Conservation (phyloP, 306 rosid genomes). For the Purshia tridentata region DNA sequence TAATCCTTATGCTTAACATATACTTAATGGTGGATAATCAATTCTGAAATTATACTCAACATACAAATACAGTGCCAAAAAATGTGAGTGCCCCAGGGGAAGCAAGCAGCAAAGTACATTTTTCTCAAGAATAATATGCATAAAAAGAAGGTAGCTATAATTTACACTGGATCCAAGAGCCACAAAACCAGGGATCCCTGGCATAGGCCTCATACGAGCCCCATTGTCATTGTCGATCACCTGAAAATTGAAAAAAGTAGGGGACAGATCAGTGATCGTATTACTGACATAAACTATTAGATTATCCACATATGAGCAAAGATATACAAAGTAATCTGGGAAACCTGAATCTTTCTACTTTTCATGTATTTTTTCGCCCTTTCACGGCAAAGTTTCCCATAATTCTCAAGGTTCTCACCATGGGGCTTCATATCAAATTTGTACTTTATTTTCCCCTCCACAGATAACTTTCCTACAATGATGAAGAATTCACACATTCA, state of each 20-base stretch:
- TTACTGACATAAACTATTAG: not conserved
- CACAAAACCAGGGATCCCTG: conserved; percentile 54
- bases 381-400: conserved; percentile 86
- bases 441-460: conserved; percentile 72
- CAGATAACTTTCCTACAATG: conserved; percentile 58
- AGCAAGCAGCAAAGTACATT: conserved; percentile 14
- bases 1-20: conserved; percentile 20
- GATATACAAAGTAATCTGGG: conserved; percentile 21
- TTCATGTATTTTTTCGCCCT: conserved; percentile 68
- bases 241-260: conserved; percentile 45
- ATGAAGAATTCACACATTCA: conserved; percentile 23
- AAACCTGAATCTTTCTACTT: conserved; percentile 86
- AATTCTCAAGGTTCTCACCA: conserved; percentile 63
- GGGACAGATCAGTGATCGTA: conserved; percentile 9
- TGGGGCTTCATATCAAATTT: conserved; percentile 89
- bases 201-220: conserved; percentile 81
- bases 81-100: conserved; percentile 7
- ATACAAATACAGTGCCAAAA: conserved; percentile 9
- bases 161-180: conserved; percentile 53
- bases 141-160: conserved; percentile 24
- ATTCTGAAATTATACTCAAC: conserved; percentile 2
- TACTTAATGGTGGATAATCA: conserved; percentile 11
- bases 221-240: conserved; percentile 71
- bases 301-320: not conserved
- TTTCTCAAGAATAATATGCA: conserved; percentile 4